These are phyloP conservation scores for Ophiostoma australiae DNA, from an alignment of 2,329 filamentous ascomycete genomes.

Conservation along the genomic window DNA sequence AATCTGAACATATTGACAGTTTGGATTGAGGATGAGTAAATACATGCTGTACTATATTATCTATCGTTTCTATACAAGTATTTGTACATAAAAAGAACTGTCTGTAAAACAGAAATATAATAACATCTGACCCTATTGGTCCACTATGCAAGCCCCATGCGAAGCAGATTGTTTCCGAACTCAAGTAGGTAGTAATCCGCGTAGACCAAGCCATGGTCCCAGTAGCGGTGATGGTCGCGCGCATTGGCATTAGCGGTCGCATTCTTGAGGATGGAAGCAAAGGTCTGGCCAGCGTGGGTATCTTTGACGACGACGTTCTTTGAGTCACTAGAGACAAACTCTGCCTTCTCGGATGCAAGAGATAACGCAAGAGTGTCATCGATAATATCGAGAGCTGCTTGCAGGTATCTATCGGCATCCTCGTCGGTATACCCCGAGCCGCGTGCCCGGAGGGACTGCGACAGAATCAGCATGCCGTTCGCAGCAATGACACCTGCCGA, in stretches of 20 bases:
- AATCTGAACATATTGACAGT: background rate
- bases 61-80: background rate
- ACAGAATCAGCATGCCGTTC: constrained; percentile 40
- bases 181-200: constrained; percentile 17
- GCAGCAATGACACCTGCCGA: constrained; percentile 40
- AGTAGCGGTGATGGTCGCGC: constrained; percentile 28
- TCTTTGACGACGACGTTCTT: constrained; percentile 21
- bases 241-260: constrained; percentile 34
- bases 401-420: constrained; percentile 30
- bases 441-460: constrained; percentile 33
- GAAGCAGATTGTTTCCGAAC: constrained; percentile 15
- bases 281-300: constrained; percentile 25
- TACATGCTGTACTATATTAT: background rate
- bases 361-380: constrained; percentile 34
- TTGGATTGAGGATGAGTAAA: background rate
- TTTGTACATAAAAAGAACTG: background rate
- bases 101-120: background rate
- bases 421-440: constrained; percentile 7
- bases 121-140: background rate
- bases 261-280: constrained; percentile 33
- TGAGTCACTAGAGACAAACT: background rate
- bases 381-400: constrained; percentile 32
- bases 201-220: constrained; percentile 36
- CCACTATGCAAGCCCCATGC: background rate
- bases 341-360: constrained; percentile 29